Base-by-base conservation (phyloP, 495 filamentous ascomycete species). In the Tuber aestivum region DNA sequence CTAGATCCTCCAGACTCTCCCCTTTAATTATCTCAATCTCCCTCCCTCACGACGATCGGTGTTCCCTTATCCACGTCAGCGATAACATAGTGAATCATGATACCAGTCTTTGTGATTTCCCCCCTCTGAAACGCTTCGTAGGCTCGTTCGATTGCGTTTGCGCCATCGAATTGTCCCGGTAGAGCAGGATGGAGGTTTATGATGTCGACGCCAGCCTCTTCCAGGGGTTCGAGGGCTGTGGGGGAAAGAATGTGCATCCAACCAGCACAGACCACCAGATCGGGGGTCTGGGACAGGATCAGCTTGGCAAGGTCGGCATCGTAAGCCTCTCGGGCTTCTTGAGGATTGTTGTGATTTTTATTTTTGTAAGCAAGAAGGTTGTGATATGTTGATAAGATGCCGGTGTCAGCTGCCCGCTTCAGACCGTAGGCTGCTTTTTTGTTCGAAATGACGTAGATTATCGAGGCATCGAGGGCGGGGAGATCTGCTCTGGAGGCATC, bases 71-170 rank as follows among this genome's bases (percentile, higher is more conserved):
- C 94, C 61, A 97, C 93, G 80, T 94, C 90, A 56, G 87, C 88
- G 78, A 97, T 92, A 69, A 97, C 93, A 82, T 93, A 90, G 84
- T 97, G 94, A 4, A 96, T 90, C 94, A 98, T 97, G n/a, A 95
- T 90, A 1, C 94, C 94, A 2, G 94, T 97, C 83, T 87, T 89
- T 70, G 84, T 85, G 77, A 87, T 83, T 80, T 91, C 88, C 50
- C 95, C 88, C 83, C 88, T 89, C 82, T 90, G 80, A 84, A 90
- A 96, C 71, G 92, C 93, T 48, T 89, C 86, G 83, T 91, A 92
- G 35, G 94, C 94, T 27, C 93, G 87, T 75, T 90, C 87, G 78
- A 97, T 96, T 3, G 92, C 93, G 76, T 89, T 86, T 69, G 91
- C 89, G 10, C 93, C 93, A 83, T 95, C 91, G 81, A 94, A 94